Percentiles rank a stretch among this genome's conserved stretches.
Conservation (phyloP, 1,139 yeast species). For the Zygosaccharomyces sapae region DNA sequence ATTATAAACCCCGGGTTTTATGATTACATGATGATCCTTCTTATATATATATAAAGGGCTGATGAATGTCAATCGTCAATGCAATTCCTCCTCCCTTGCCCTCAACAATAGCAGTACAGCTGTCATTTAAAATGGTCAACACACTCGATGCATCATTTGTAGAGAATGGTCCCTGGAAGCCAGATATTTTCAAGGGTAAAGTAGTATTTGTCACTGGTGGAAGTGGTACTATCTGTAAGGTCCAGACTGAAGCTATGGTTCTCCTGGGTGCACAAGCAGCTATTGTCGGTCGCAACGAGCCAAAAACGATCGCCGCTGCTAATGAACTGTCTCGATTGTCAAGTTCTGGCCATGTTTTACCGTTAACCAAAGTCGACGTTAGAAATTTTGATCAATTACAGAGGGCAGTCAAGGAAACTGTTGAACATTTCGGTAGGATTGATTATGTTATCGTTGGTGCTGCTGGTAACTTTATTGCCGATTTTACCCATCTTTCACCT, state of each 20-base stretch:
- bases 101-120: neutral
- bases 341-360: conserved; percentile 60
- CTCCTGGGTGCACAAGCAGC: conserved; percentile 81
- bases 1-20: neutral
- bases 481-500: conserved; percentile 69
- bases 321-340: conserved; percentile 54
- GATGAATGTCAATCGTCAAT: too few relatives aligned
- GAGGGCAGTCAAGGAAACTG: conserved; percentile 67
- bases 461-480: conserved; percentile 86
- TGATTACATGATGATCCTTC: neutral
- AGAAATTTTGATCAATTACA: conserved; percentile 56
- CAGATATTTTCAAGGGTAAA: conserved; percentile 68
- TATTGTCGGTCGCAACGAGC: conserved; percentile 69
- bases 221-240: conserved; percentile 86
- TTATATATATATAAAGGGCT: neutral
- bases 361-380: conserved; percentile 71
- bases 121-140: conserved; percentile 27
- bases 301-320: conserved; percentile 64
- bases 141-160: conserved; percentile 31
- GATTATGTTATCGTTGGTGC: conserved; percentile 93
- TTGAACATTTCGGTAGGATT: conserved; percentile 55
- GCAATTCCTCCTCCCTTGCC: too few relatives aligned
- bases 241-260: conserved; percentile 78
- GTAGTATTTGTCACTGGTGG: conserved; percentile 93
- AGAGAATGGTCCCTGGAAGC: conserved; percentile 41